Conservation (phyloP, 1,284 basidiomycete genomes). For the Apiotrichum veenhuisii region DNA sequence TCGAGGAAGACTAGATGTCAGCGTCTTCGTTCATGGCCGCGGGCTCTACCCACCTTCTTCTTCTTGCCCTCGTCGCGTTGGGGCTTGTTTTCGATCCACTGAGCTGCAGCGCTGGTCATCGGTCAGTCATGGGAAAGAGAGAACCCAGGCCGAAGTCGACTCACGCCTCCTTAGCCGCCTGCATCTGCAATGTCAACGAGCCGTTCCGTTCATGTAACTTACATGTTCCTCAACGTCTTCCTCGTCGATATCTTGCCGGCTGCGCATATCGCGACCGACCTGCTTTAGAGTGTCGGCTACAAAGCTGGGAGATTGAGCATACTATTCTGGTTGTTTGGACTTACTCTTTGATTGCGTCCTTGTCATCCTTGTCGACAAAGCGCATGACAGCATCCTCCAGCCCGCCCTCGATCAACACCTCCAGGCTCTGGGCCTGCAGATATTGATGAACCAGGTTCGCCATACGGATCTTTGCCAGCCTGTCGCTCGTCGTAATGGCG, state of each 20-base stretch:
- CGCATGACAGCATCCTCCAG: slow-evolving; percentile 88
- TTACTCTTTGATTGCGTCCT: slow-evolving; percentile 80
- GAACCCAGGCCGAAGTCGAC: neutral
- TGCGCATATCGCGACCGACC: slow-evolving; percentile 50
- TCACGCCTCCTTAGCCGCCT: neutral
- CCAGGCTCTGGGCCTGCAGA: slow-evolving; percentile 79
- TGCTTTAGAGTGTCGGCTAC: slow-evolving; percentile 61
- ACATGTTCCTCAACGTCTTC: slow-evolving; percentile 15
- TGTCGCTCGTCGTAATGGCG: slow-evolving; percentile 35
- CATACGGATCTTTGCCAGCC: slow-evolving; percentile 51
- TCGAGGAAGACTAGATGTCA: slow-evolving; percentile 44
- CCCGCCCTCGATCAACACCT: slow-evolving; percentile 75
- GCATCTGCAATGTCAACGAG: neutral
- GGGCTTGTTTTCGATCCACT: neutral
- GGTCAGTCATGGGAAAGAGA: slow-evolving; percentile 32
- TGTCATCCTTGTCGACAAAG: slow-evolving; percentile 93
- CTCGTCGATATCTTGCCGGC: neutral
- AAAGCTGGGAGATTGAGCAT: slow-evolving; percentile 56
- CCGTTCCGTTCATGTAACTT: neutral
- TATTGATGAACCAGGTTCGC: slow-evolving; percentile 75
- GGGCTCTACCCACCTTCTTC: slow-evolving; percentile 41
- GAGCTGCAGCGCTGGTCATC: neutral
- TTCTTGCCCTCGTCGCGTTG: slow-evolving; percentile 13
- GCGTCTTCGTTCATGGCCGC: neutral
- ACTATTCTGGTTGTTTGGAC: neutral